Conservation (phyloP, 208 protist genomes). For the Leishmania lainsoni region DNA sequence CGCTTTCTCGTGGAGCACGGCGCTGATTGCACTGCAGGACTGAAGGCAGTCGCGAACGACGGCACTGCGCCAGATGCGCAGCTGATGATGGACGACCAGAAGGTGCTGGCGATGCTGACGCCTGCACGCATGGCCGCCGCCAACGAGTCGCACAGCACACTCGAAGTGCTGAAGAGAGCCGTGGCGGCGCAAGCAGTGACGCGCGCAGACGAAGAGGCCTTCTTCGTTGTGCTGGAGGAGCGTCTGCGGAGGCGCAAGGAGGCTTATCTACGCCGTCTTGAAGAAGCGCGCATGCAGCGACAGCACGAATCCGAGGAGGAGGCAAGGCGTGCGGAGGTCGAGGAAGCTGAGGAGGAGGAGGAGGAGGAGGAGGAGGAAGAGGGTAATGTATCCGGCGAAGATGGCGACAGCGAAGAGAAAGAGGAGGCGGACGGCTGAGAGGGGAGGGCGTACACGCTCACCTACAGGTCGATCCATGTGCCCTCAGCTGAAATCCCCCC, state of each 20-base stretch:
- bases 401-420: constrained; percentile 15
- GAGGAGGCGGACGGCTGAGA: constrained; percentile 6
- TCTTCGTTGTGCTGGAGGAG: constrained; percentile 34
- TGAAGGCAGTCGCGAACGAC: constrained; percentile 1
- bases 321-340: constrained; percentile 11
- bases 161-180: constrained; percentile 35
- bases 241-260: constrained; percentile 50
- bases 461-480: neutral
- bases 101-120: constrained; percentile 29
- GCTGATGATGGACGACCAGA: neutral
- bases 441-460: neutral
- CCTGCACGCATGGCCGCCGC: constrained; percentile 41
- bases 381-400: neutral
- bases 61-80: neutral
- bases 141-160: constrained; percentile 56
- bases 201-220: constrained; percentile 10
- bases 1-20: constrained; percentile 62
- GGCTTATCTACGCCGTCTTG: constrained; percentile 41
- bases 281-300: constrained; percentile 39
- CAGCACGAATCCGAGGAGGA: constrained; percentile 40
- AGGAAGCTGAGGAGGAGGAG: too few relatives aligned
- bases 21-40: constrained; percentile 35
- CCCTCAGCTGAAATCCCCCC: neutral
- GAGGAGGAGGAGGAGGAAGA: too few relatives aligned
- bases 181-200: constrained; percentile 16